These are phyloP conservation scores for Podospora pseudoanserina DNA, from an alignment of 495 filamentous ascomycete genomes.

Conservation along the genomic window DNA sequence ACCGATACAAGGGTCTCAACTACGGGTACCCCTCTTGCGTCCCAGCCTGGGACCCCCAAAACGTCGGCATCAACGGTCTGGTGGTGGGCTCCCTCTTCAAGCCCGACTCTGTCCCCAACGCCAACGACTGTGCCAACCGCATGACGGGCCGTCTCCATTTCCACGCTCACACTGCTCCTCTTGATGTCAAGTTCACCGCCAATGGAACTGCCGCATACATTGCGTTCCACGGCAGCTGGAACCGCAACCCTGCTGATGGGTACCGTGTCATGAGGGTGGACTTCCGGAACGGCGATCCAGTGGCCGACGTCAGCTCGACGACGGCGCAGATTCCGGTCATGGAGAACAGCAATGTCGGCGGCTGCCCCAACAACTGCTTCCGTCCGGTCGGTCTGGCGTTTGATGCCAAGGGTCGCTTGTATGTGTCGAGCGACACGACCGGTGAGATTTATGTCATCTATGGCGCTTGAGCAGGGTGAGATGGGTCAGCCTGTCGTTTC, in stretches of 20 bases:
- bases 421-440: constrained; percentile 45
- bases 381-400: constrained; percentile 50
- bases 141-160: constrained; percentile 49
- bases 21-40: constrained; percentile 64
- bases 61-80: constrained; percentile 37
- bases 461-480: constrained; percentile 23
- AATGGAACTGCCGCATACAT: constrained; percentile 43
- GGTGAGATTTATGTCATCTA: constrained; percentile 50
- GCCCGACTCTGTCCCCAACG: constrained; percentile 30
- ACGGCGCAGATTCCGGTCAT: constrained; percentile 44
- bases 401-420: constrained; percentile 45
- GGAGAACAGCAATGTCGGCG: constrained; percentile 39
- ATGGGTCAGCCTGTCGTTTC: neutral
- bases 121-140: constrained; percentile 30
- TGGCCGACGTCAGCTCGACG: constrained; percentile 37
- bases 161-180: constrained; percentile 52
- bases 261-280: constrained; percentile 47
- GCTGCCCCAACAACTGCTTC: constrained; percentile 43
- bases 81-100: constrained; percentile 47
- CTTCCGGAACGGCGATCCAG: constrained; percentile 45
- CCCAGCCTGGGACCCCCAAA: constrained; percentile 51
- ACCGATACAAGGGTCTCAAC: constrained; percentile 41
- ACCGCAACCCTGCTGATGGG: constrained; percentile 41
- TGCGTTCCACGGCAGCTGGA: constrained; percentile 57
- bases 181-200: constrained; percentile 51